phyloP scores from a whole-genome alignment of 2,329 filamentous ascomycete genomes.

The Fusarium staphyleae region DNA sequence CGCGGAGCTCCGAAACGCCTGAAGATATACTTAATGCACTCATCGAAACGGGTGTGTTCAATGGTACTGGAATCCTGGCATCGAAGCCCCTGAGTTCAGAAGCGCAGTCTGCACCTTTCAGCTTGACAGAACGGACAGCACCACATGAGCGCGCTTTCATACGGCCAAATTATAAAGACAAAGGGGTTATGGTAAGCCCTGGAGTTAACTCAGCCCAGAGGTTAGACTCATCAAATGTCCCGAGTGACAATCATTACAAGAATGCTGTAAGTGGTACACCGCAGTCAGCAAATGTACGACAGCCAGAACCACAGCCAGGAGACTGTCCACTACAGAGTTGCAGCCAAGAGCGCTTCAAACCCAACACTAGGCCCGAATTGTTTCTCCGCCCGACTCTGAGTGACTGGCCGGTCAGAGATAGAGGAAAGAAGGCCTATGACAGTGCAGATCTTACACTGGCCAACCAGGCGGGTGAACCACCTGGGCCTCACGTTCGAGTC shows the following conservation, averaged over 20 bases:
- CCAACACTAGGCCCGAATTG: too few species aligned
- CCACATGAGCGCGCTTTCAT: neutral
- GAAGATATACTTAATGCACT: conserved; percentile 17
- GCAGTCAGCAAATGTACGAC: neutral
- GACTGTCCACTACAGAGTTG: neutral
- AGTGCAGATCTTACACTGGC: neutral
- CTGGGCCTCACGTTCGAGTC: neutral
- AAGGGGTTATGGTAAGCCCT: conserved; percentile 30
- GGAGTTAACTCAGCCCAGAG: neutral
- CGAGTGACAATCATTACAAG: neutral
- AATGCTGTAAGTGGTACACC: neutral
- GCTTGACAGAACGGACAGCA: neutral
- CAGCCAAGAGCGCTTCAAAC: neutral
- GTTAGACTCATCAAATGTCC: neutral
- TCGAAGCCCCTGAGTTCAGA: neutral
- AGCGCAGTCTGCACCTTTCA: neutral
- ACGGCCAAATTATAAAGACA: conserved; percentile 26
- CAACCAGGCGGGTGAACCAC: neutral
- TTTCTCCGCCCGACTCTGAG: neutral
- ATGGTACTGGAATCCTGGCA: conserved; percentile 17
- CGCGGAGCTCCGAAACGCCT: neutral
- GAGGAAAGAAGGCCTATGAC: neutral
- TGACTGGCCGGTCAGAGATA: neutral
- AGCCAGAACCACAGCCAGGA: neutral
- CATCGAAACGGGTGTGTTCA: conserved; percentile 30